Percentiles rank a stretch among this genome's conserved stretches.
These are phyloP conservation scores for Flaveria ramosissima DNA, from an alignment of 129 eudicot genomes.

Conservation along the genomic window DNA sequence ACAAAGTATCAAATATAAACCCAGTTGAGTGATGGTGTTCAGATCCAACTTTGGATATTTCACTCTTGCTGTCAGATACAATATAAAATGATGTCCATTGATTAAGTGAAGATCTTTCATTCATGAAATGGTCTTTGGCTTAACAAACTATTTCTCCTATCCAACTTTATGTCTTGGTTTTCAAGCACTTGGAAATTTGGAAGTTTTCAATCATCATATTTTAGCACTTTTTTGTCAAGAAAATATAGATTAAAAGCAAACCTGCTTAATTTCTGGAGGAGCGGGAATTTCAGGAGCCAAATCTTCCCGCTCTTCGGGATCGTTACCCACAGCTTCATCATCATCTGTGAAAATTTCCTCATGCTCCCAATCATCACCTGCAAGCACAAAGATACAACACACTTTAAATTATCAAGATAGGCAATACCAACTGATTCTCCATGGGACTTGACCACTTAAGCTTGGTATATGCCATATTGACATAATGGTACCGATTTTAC, in stretches of 20 bases:
- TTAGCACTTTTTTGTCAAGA: not conserved
- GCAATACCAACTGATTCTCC: too few species aligned
- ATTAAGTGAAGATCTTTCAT: not conserved
- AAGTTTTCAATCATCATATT: conserved; percentile 5
- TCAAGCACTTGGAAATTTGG: not conserved
- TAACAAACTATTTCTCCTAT: conserved; percentile 6
- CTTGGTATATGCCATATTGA: conserved; percentile 10
- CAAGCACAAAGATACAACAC: conserved; percentile 22
- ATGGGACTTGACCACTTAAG: not conserved
- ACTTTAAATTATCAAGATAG: not conserved
- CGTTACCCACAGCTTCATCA: conserved; percentile 82
- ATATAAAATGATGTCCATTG: not conserved
- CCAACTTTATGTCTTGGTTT: not conserved
- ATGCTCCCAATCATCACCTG: conserved; percentile 99
- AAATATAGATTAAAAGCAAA: conserved; percentile 9
- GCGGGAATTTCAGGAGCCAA: conserved; percentile 98
- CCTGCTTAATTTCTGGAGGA: conserved; percentile 99
- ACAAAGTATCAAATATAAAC: not conserved
- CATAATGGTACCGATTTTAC: conserved; percentile 3
- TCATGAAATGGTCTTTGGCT: not conserved
- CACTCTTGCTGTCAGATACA: not conserved
- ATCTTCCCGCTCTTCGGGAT: conserved; percentile 97
- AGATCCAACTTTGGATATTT: not conserved
- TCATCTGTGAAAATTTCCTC: conserved; percentile 99
- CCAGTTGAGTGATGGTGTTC: not conserved